Conservation (phyloP, 352 stramenopile genomes). For the Globisporangium perplexum region DNA sequence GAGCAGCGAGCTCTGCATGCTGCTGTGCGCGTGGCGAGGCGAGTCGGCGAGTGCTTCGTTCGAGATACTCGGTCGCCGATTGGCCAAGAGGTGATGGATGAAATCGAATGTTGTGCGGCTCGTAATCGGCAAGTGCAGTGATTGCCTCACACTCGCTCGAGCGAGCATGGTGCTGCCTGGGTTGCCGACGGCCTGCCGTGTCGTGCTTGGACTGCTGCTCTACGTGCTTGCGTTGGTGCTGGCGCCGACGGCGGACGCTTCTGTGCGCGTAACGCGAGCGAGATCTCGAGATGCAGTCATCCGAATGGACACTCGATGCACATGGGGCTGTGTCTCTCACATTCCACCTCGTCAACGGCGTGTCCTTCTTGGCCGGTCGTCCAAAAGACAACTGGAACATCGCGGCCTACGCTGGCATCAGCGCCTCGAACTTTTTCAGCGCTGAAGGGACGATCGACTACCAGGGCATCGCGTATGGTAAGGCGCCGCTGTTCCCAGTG, state of each 20-base stretch:
- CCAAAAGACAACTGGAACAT: conserved; percentile 10
- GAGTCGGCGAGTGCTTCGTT: no score
- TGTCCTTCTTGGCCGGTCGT: conserved; percentile 5
- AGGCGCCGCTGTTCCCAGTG: not conserved
- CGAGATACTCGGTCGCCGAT: no score
- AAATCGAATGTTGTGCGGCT: no score
- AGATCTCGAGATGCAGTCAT: not conserved
- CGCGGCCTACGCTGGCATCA: conserved; percentile 9
- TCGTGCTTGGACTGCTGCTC: no score
- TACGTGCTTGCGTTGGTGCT: no score
- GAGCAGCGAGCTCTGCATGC: conserved; percentile 33
- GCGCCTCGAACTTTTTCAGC: conserved; percentile 9
- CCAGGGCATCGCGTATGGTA: conserved; percentile 3
- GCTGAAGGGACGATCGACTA: conserved; percentile 11
- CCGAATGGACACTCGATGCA: conserved; percentile 2
- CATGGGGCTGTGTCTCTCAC: not conserved
- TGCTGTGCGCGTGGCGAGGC: not conserved
- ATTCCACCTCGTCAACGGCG: conserved; percentile 11
- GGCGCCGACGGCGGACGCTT: not conserved
- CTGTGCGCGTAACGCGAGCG: not conserved
- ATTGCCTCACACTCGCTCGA: no score
- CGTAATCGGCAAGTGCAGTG: not conserved
- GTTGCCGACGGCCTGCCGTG: no score
- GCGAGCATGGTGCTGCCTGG: no score
- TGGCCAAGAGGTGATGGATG: no score